Percentiles rank a stretch among this genome's conserved stretches.
phyloP scores from a whole-genome alignment of 2,329 filamentous ascomycete genomes.

The Aspergillus tanneri region DNA sequence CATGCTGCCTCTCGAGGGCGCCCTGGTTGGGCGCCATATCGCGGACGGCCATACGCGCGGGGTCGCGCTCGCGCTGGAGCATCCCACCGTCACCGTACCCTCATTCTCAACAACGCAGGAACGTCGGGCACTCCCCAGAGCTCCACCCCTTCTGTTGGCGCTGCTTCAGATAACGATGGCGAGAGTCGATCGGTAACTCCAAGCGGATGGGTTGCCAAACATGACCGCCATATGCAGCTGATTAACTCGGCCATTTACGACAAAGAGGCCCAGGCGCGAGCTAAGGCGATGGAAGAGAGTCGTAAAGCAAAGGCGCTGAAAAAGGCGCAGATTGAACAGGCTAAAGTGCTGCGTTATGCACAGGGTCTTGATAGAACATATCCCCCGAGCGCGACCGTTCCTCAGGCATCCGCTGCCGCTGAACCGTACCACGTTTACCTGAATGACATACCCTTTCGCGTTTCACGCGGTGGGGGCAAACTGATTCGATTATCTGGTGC shows the following conservation, averaged over 20 bases:
- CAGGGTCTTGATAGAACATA: constrained; percentile 30
- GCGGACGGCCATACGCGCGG: constrained; percentile 40
- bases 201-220: constrained; percentile 67
- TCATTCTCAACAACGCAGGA: constrained; percentile 61
- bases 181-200: constrained; percentile 30
- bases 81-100: constrained; percentile 57
- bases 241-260: constrained; percentile 80
- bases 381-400: constrained; percentile 17
- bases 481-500: constrained; percentile 71
- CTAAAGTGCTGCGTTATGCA: constrained; percentile 42
- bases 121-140: constrained; percentile 24
- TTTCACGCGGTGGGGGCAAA: constrained; percentile 78
- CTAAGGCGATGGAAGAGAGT: constrained; percentile 70
- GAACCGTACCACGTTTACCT: constrained; percentile 63
- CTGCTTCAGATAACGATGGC: constrained; percentile 28
- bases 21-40: constrained; percentile 46
- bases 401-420: constrained; percentile 26
- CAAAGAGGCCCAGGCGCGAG: constrained; percentile 66
- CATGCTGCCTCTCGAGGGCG: constrained; percentile 31
- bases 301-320: constrained; percentile 51
- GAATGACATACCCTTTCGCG: constrained; percentile 70
- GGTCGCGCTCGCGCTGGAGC: constrained; percentile 33
- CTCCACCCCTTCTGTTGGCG: constrained; percentile 25
- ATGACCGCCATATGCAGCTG: constrained; percentile 74
- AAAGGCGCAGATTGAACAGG: constrained; percentile 56